phyloP scores from a whole-genome alignment of 331 rosid species.

The Rhamnella rubrinervis region DNA sequence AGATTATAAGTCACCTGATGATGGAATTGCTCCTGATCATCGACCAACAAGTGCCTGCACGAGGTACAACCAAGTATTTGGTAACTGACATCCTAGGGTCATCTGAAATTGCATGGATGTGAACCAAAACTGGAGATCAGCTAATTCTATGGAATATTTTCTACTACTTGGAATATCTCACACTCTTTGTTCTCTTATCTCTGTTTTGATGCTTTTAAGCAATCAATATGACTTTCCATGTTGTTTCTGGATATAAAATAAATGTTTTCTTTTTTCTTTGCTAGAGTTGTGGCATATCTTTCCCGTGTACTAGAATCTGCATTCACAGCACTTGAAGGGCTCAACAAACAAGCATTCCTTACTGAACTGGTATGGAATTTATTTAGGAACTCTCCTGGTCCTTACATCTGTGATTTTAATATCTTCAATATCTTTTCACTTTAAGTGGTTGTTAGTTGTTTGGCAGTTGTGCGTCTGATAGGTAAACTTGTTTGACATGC shows the following conservation, averaged over 20 bases:
- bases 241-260: conserved; percentile 24
- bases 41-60: conserved; percentile 94
- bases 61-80: conserved; percentile 46
- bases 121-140: conserved; percentile 2
- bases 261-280: conserved; percentile 34
- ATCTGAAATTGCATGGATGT: conserved; percentile 1
- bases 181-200: neutral
- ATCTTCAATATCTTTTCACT: neutral
- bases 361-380: conserved; percentile 73
- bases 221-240: neutral
- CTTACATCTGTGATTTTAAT: neutral
- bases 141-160: neutral
- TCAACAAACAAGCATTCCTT: conserved; percentile 92
- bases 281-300: conserved; percentile 95
- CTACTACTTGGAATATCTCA: conserved; percentile 3
- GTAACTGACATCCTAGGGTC: neutral
- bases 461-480: neutral
- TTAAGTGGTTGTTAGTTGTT: neutral
- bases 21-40: conserved; percentile 94
- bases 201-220: neutral
- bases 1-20: conserved; percentile 88
- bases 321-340: conserved; percentile 92
- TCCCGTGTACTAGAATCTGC: conserved; percentile 98
- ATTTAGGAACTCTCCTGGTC: conserved; percentile 15
- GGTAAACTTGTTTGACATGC: neutral